These are phyloP conservation scores for Wickerhamiella cacticola DNA, from an alignment of 805 yeast genomes.

Conservation along the genomic window DNA sequence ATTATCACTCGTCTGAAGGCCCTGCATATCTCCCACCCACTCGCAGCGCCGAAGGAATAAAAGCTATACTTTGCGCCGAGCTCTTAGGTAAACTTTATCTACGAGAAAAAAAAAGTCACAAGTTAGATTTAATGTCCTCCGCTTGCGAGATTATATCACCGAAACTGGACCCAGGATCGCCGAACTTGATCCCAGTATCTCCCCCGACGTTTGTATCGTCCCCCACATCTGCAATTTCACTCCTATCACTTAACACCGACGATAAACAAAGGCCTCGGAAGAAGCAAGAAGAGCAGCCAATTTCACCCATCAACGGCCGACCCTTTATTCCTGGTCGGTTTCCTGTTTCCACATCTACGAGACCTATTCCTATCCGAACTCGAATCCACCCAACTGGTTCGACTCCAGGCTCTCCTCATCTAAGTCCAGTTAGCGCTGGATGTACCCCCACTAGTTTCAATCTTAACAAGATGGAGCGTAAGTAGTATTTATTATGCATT, in stretches of 20 bases:
- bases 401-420: constrained; percentile 9
- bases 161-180: constrained; percentile 4
- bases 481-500: background rate
- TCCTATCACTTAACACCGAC: background rate
- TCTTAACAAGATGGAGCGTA: constrained; percentile 3
- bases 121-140: background rate
- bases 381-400: constrained; percentile 6
- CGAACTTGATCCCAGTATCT: constrained; percentile 6
- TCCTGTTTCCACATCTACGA: background rate
- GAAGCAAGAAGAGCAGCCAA: constrained; percentile 3
- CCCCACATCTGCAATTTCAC: constrained; percentile 6
- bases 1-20: too few species aligned
- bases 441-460: constrained; percentile 9
- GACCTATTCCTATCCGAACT: constrained; percentile 10
- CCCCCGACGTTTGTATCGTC: constrained; percentile 6
- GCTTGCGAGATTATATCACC: background rate
- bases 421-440: constrained; percentile 9
- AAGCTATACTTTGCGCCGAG: background rate
- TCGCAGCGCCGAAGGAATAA: too few species aligned
- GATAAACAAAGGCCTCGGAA: background rate
- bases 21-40: too few species aligned
- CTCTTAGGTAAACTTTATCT: background rate
- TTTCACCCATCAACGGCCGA: background rate
- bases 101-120: background rate
- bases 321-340: constrained; percentile 1